Percentiles rank a stretch among this genome's conserved stretches.
Conservation (phyloP, 2,329 filamentous ascomycete species). For the Purpureocillium takamizusanense region DNA sequence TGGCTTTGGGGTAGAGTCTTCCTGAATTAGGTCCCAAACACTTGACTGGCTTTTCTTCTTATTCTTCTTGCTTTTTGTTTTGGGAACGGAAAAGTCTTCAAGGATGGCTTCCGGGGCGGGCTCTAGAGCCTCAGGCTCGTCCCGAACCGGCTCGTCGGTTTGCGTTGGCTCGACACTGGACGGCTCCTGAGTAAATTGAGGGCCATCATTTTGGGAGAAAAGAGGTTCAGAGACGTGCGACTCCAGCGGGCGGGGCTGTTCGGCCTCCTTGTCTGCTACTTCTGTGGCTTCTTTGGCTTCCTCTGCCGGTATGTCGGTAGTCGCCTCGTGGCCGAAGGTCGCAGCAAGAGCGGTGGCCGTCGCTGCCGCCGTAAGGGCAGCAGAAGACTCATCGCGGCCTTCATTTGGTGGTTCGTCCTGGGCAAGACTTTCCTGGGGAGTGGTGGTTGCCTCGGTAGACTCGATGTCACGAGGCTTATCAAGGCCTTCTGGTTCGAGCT, state of each 20-base stretch:
- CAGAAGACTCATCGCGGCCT: too few relatives aligned
- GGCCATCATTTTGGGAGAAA: conserved; percentile 19
- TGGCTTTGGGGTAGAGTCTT: conserved; percentile 1
- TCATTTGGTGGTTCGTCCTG: too few relatives aligned
- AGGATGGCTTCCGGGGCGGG: conserved; percentile 4
- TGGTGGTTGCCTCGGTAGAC: too few relatives aligned
- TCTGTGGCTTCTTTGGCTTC: not conserved
- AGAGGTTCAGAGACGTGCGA: conserved; percentile 12
- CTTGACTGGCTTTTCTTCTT: conserved; percentile 19
- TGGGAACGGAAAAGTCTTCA: conserved; percentile 3
- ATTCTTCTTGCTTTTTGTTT: conserved; percentile 24
- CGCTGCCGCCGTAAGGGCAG: too few relatives aligned
- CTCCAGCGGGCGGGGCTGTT: too few relatives aligned
- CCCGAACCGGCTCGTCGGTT: conserved; percentile 7
- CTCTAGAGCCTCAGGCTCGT: not conserved
- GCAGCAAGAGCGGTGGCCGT: too few relatives aligned
- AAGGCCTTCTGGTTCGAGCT: not conserved
- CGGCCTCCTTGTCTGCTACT: not conserved
- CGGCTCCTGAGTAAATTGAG: conserved; percentile 15
- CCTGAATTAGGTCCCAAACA: conserved; percentile 6
- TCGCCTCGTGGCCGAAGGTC: too few relatives aligned
- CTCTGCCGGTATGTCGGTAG: too few relatives aligned
- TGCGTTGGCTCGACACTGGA: conserved; percentile 14
- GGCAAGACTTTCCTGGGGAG: too few relatives aligned
- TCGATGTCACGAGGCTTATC: not conserved